Conservation (phyloP, 768 basidiomycete species). For the Leccinum longicurvipes region DNA sequence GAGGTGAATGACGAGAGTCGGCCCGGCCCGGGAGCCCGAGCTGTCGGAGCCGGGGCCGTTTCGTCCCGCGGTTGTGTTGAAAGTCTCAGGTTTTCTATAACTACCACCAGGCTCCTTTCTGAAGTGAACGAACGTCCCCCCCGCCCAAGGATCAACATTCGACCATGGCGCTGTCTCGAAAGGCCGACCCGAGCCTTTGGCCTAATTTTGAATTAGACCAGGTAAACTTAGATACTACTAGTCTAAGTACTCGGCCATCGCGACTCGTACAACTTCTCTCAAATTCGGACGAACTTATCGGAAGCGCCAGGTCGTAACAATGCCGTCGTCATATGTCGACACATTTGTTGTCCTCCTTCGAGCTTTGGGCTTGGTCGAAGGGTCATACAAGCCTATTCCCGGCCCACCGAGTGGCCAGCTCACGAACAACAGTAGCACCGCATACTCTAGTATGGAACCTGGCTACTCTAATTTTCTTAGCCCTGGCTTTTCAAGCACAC, state of each 20-base stretch:
- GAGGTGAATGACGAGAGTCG: too few relatives aligned
- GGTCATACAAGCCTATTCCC: slow-evolving; percentile 9
- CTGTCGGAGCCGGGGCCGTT: too few relatives aligned
- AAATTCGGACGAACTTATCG: too few relatives aligned
- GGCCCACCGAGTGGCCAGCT: not conserved
- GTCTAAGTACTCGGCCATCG: not conserved
- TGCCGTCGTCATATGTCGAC: slow-evolving; percentile 7
- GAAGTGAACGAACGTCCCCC: too few relatives aligned
- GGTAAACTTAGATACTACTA: not conserved
- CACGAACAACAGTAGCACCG: not conserved
- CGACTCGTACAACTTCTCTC: not conserved
- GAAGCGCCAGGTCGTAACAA: not conserved
- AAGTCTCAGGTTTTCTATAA: too few relatives aligned
- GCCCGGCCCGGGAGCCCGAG: too few relatives aligned
- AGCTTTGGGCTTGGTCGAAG: slow-evolving; percentile 11
- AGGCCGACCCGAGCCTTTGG: not conserved
- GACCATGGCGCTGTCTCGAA: too few relatives aligned
- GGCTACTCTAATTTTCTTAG: not conserved
- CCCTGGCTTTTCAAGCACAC: not conserved
- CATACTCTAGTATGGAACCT: not conserved
- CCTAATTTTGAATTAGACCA: slow-evolving; percentile 2
- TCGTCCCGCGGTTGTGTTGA: too few relatives aligned
- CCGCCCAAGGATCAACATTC: too few relatives aligned
- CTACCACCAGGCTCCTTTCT: too few relatives aligned
- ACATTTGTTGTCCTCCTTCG: slow-evolving; percentile 6